These are phyloP conservation scores for Turnera subulata DNA, from an alignment of 345 rosid genomes.

Conservation along the genomic window DNA sequence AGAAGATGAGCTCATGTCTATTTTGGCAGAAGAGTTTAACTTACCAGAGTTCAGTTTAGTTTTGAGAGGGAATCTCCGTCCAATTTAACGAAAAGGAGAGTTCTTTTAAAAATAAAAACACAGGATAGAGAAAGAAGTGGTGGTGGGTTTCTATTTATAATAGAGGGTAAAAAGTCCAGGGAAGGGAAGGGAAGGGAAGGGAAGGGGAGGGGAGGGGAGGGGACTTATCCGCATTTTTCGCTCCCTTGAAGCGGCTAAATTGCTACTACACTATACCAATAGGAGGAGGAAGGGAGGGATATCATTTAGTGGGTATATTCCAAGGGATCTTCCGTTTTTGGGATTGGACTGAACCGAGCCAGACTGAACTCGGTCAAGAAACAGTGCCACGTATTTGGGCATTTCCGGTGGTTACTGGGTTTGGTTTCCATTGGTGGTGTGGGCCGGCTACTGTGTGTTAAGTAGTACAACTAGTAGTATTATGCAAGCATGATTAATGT, in stretches of 20 bases:
- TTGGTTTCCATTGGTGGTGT: background rate
- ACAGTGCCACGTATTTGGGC: background rate
- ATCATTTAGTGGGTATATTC: constrained; percentile 26
- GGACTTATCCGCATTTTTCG: constrained; percentile 6
- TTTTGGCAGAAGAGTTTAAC: background rate
- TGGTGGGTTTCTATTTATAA: background rate
- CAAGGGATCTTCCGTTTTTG: constrained; percentile 34
- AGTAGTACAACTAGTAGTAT: background rate
- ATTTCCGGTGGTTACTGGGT: background rate
- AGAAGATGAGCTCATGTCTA: constrained; percentile 7
- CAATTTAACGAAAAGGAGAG: background rate
- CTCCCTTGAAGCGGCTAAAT: background rate
- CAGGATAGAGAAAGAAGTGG: too few species aligned
- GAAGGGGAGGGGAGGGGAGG: background rate
- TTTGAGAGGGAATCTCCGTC: too few species aligned
- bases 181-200: too few species aligned
- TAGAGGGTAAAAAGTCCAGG: too few species aligned
- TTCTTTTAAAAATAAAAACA: background rate
- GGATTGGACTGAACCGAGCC: constrained; percentile 11
- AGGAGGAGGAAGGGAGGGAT: background rate
- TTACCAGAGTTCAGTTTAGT: too few species aligned
- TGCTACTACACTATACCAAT: background rate
- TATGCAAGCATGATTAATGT: background rate
- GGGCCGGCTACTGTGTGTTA: background rate
- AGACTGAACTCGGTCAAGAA: background rate